Percentiles rank a stretch among this genome's conserved stretches.
These are phyloP conservation scores for Penicillium sp. DNA, from an alignment of 2,329 filamentous ascomycete species.

Conservation along the genomic window DNA sequence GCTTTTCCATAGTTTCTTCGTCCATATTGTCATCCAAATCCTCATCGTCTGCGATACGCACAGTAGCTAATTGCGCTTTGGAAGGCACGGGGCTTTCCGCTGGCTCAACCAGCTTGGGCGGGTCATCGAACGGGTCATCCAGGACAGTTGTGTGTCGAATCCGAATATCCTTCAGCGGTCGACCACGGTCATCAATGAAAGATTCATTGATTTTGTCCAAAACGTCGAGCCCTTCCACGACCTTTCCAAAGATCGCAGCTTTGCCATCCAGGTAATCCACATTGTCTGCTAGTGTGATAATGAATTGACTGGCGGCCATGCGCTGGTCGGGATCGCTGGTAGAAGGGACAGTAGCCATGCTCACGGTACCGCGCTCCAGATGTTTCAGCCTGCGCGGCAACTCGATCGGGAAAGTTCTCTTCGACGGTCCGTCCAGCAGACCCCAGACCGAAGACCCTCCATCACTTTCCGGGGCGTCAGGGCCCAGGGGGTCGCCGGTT, in stretches of 20 bases:
- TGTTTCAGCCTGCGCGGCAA: slow-evolving; percentile 89
- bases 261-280: slow-evolving; percentile 90
- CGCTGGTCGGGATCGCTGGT: slow-evolving; percentile 76
- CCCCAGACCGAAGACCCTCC: slow-evolving; percentile 95
- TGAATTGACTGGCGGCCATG: slow-evolving; percentile 86
- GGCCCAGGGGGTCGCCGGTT: slow-evolving; percentile 90
- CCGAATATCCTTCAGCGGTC: slow-evolving; percentile 89
- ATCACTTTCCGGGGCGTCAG: slow-evolving; percentile 79
- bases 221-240: slow-evolving; percentile 93
- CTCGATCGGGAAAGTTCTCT: slow-evolving; percentile 79
- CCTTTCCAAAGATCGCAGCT: slow-evolving; percentile 91
- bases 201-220: slow-evolving; percentile 90
- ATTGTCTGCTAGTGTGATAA: slow-evolving; percentile 86
- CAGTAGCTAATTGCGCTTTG: slow-evolving; percentile 83
- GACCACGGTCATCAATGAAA: slow-evolving; percentile 81
- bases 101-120: slow-evolving; percentile 72
- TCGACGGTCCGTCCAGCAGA: slow-evolving; percentile 66
- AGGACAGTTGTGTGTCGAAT: slow-evolving; percentile 90
- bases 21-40: slow-evolving; percentile 76
- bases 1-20: slow-evolving; percentile 75
- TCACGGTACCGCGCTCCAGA: slow-evolving; percentile 84
- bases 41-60: slow-evolving; percentile 88
- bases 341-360: slow-evolving; percentile 89
- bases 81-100: slow-evolving; percentile 78
- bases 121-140: slow-evolving; percentile 90